A percentile compares a stretch with the other conserved stretches of the same genome.
Evolutionary conservation across 1,139 yeast species (phyloP).

Genomic region (Kodamaea sp.): DNA sequence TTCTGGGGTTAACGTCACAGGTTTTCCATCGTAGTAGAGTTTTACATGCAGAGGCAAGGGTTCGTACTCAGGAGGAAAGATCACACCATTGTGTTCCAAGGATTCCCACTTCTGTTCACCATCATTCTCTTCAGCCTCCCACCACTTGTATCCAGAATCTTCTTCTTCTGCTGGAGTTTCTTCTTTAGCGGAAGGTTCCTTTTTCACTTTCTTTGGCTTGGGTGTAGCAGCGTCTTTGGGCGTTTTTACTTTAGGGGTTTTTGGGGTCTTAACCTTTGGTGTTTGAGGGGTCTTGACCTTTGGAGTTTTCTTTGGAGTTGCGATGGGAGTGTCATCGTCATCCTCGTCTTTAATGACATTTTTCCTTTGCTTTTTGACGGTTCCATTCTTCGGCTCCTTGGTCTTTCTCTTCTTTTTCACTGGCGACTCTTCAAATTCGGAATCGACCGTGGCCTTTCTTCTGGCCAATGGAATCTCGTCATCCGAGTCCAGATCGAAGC

Average conservation of each 20-base stretch:
- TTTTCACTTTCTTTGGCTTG: not conserved
- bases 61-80: slow-evolving; percentile 90
- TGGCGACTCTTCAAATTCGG: not conserved
- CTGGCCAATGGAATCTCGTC: slow-evolving; percentile 14
- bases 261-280: slow-evolving; percentile 5
- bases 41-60: slow-evolving; percentile 82
- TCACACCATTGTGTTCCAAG: slow-evolving; percentile 84
- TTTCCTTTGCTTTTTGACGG: slow-evolving; percentile 1
- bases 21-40: slow-evolving; percentile 71
- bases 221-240: not conserved
- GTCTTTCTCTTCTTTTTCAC: too few relatives aligned
- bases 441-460: not conserved
- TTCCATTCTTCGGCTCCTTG: not conserved
- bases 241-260: slow-evolving; percentile 1
- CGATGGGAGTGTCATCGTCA: slow-evolving; percentile 2
- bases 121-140: slow-evolving; percentile 75
- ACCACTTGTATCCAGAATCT: slow-evolving; percentile 73
- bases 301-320: slow-evolving; percentile 3
- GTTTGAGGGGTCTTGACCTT: slow-evolving; percentile 5
- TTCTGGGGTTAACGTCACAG: slow-evolving; percentile 68
- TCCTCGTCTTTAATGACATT: not conserved
- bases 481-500: slow-evolving; percentile 10
- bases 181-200: slow-evolving; percentile 3
- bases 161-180: slow-evolving; percentile 27
- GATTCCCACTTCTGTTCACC: slow-evolving; percentile 85